Base-by-base conservation (phyloP, 257 asterid species). In the Forsythia viridissima region DNA sequence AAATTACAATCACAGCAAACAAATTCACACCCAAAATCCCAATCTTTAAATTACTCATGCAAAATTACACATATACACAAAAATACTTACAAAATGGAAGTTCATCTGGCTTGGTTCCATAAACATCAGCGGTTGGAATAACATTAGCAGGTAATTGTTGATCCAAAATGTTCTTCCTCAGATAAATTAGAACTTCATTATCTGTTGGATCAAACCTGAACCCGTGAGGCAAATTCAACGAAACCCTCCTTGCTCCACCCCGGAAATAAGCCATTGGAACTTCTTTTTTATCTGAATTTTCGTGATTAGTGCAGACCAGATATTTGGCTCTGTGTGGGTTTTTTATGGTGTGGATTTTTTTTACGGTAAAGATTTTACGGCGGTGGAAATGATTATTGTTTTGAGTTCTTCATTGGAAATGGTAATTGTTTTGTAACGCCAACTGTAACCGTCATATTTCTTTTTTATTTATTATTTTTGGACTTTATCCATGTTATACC, bases 61-160 rank as follows among this genome's bases (percentile, higher is more conserved):
- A 61, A 61, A 61, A 61, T 61, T 4, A 18, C 43, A 21, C 24
- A 38, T 10, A 52, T 30, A 30, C 34, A 30, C 12, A 30, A 13
- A 52, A 78, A 40, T 24, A n/a, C 46, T 71, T 72, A 79, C 78
- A 37, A 3, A 63, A 46, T 5, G 78, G 82, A 66, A 79, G 42
- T 12, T 65, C 44, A 36, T 21, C 44, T 41, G 82, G 78, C 13
- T 40, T 48, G 30, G 24, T 30, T 2, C 38, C 39, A 70, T 79
- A 65, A 16, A 79, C 71, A 40, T 79, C 75, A 61, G 63, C 43
- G 13, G 74, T 73, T 4, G 78, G 78, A 48, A 79, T 79, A 7
- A 73, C 24, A 73, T 73, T 73, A 18, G 67, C 43, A 1, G 70
- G 78, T n/a, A 79, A 67, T n/a, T 63, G 43, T 20, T 55, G 36